Evolutionary conservation across 1,284 basidiomycete species (phyloP).

Genomic region (Boletus mariae): DNA sequence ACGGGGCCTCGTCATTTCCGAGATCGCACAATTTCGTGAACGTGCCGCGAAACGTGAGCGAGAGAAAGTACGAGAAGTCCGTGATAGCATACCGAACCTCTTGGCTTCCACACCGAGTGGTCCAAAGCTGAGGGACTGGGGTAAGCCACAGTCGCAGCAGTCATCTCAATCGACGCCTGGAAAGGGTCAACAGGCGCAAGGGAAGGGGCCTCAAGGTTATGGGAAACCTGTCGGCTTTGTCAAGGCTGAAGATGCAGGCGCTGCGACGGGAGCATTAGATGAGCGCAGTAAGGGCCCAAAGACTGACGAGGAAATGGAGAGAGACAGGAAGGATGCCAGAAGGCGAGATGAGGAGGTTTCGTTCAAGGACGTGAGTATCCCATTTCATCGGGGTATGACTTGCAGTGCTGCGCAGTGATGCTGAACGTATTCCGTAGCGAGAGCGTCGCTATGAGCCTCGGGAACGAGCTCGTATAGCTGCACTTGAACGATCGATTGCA

Average conservation of each 20-base stretch:
- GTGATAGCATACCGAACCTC: conserved; percentile 47
- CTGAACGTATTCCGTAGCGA: conserved; percentile 43
- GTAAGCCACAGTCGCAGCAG: conserved; percentile 52
- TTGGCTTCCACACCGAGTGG: conserved; percentile 52
- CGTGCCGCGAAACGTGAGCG: conserved; percentile 82
- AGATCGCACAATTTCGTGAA: conserved; percentile 92
- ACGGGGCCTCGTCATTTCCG: conserved; percentile 87
- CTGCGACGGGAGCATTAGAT: conserved; percentile 26
- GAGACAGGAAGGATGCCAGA: conserved; percentile 68
- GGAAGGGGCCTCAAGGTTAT: conserved; percentile 71
- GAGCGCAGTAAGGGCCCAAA: conserved; percentile 48
- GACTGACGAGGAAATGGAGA: conserved; percentile 84
- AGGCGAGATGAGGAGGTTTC: conserved; percentile 77
- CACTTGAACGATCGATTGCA: conserved; percentile 70
- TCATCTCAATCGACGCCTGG: conserved; percentile 35
- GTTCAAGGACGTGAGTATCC: conserved; percentile 71
- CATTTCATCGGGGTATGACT: background rate
- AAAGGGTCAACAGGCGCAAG: conserved; percentile 45
- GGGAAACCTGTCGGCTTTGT: conserved; percentile 79
- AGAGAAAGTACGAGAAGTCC: conserved; percentile 76
- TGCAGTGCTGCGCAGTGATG: background rate
- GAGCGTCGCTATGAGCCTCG: conserved; percentile 55
- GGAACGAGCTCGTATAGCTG: conserved; percentile 71
- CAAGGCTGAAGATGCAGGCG: conserved; percentile 51
- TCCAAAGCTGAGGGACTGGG: conserved; percentile 74